Conservation (phyloP, 208 protist species). For the Crithidia fasciculata region DNA sequence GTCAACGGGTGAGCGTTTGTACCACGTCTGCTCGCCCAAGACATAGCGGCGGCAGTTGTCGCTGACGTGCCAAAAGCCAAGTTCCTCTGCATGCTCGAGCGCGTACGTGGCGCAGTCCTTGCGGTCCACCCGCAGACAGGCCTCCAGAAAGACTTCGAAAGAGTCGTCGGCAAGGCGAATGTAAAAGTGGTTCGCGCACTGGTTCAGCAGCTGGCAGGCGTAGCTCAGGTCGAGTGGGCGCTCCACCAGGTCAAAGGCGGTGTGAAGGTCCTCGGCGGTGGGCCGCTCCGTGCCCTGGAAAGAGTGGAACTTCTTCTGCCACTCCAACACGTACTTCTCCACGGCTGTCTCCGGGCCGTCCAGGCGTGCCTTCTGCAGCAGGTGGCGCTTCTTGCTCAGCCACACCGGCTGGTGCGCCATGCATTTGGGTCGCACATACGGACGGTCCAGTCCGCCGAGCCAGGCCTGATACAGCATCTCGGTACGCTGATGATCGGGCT, state of each 20-base stretch:
- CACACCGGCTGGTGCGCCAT: constrained; percentile 91
- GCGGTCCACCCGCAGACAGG: constrained; percentile 86
- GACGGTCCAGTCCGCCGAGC: constrained; percentile 89
- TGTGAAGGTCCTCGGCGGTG: constrained; percentile 87
- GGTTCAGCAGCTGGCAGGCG: constrained; percentile 83
- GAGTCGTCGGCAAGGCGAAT: constrained; percentile 77
- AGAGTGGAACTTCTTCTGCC: constrained; percentile 81
- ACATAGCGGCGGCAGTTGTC: constrained; percentile 83
- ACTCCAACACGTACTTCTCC: constrained; percentile 91
- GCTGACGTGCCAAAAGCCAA: constrained; percentile 89
- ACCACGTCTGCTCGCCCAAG: constrained; percentile 85
- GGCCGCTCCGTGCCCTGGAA: constrained; percentile 85
- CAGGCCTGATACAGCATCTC: constrained; percentile 94
- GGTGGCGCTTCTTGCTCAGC: constrained; percentile 90
- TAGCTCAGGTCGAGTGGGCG: constrained; percentile 91
- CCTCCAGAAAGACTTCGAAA: constrained; percentile 89
- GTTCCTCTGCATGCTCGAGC: constrained; percentile 71
- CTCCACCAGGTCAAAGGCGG: constrained; percentile 89
- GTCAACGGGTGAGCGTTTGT: constrained; percentile 76
- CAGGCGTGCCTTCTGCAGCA: constrained; percentile 81
- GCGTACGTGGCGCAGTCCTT: constrained; percentile 88
- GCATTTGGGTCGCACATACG: constrained; percentile 89
- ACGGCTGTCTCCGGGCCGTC: constrained; percentile 85
- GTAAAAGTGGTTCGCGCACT: constrained; percentile 87
- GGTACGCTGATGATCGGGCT: constrained; percentile 90